phyloP scores from a whole-genome alignment of 371 early-diverging fungal genomes.

The Chytridium lagenaria region DNA sequence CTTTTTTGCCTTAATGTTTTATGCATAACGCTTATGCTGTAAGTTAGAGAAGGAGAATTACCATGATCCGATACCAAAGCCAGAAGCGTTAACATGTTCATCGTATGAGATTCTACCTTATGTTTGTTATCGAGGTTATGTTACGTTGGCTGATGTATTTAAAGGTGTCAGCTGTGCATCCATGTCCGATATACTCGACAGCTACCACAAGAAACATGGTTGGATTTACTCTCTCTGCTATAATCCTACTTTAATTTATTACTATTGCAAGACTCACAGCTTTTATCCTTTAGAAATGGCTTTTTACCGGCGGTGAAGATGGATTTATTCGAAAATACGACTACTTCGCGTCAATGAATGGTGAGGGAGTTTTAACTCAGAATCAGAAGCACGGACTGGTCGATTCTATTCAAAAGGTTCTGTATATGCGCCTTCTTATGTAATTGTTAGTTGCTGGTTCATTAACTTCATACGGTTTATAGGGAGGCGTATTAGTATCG shows the following conservation, averaged over 20 bases:
- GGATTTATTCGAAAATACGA: constrained; percentile 92
- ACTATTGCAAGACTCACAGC: background rate
- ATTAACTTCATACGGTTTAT: too few species aligned
- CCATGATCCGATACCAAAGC: background rate
- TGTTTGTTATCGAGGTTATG: background rate
- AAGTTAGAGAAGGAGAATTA: background rate
- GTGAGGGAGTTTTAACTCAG: constrained; percentile 80
- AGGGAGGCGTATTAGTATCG: constrained; percentile 82
- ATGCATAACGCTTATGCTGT: background rate
- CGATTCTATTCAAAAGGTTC: constrained; percentile 84
- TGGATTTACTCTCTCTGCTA: background rate
- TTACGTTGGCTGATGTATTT: background rate
- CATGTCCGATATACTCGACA: constrained; percentile 71
- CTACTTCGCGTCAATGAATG: constrained; percentile 85
- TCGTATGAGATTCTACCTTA: background rate
- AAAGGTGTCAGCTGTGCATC: constrained; percentile 76
- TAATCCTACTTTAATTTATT: background rate
- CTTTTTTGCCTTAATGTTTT: background rate
- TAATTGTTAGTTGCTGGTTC: too few species aligned
- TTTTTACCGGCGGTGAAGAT: constrained; percentile 92
- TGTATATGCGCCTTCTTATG: too few species aligned
- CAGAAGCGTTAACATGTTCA: background rate
- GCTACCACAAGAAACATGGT: constrained; percentile 81
- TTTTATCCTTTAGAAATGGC: constrained; percentile 65
- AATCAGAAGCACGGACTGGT: constrained; percentile 84